phyloP scores from a whole-genome alignment of 2,329 filamentous ascomycete species.

The Fusarium acutatum region DNA sequence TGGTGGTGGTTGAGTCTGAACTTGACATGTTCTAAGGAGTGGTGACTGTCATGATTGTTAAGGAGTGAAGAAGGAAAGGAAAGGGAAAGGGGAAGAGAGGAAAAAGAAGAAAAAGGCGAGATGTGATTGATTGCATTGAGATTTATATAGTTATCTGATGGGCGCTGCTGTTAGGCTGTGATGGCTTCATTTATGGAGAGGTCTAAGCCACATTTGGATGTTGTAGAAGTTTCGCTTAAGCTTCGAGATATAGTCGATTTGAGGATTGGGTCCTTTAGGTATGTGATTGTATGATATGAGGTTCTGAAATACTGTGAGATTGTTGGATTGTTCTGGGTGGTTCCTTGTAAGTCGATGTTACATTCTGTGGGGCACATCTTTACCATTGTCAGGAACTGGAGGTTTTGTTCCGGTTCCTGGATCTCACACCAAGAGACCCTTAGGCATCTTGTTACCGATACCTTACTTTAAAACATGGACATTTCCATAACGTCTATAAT shows the following conservation, averaged over 20 bases:
- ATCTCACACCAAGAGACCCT: neutral
- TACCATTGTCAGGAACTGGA: neutral
- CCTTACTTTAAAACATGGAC: neutral
- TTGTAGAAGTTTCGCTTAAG: constrained; percentile 14
- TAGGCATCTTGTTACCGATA: neutral
- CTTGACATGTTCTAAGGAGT: constrained; percentile 13
- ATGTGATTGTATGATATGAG: neutral
- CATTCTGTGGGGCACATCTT: constrained; percentile 1
- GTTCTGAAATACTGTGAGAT: too few species aligned
- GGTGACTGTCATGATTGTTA: neutral
- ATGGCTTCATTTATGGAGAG: neutral
- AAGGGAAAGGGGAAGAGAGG: neutral
- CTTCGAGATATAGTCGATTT: neutral
- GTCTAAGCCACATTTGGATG: neutral
- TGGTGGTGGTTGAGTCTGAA: neutral
- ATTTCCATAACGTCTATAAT: neutral
- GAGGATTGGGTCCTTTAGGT: neutral
- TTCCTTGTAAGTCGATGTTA: constrained; percentile 3
- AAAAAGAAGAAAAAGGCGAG: neutral
- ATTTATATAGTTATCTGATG: constrained; percentile 3
- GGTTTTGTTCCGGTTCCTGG: neutral
- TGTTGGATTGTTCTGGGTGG: constrained; percentile 7
- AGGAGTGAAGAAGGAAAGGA: neutral
- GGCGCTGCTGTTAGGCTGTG: neutral
- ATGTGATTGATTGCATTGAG: neutral